Conservation (phyloP, 2,329 filamentous ascomycete genomes). For the Colletotrichum eremochloae region DNA sequence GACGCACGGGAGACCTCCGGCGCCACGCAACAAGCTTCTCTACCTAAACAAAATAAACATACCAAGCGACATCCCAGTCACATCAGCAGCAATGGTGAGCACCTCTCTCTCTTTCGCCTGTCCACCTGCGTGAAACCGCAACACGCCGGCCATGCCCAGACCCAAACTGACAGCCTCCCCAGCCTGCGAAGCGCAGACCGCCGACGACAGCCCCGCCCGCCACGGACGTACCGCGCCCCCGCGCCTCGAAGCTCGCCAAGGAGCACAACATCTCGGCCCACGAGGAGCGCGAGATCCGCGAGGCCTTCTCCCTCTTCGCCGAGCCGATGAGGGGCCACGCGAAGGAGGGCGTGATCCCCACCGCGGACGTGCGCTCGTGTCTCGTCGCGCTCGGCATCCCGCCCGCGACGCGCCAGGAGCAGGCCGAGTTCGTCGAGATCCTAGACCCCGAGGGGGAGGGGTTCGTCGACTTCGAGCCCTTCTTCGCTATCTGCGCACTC, state of each 20-base stretch:
- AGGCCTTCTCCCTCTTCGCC: slow-evolving; percentile 88
- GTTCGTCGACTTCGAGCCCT: slow-evolving; percentile 82
- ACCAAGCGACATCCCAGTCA: not conserved
- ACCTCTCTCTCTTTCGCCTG: not conserved
- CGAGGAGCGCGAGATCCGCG: slow-evolving; percentile 90
- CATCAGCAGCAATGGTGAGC: slow-evolving; percentile 4
- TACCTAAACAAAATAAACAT: not conserved
- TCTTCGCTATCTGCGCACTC: slow-evolving; percentile 89
- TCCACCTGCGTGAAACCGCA: not conserved
- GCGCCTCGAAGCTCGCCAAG: slow-evolving; percentile 90
- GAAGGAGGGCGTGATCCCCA: slow-evolving; percentile 78
- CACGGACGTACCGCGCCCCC: slow-evolving; percentile 55
- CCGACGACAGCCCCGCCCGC: slow-evolving; percentile 45
- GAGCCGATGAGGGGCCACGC: slow-evolving; percentile 71
- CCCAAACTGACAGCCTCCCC: not conserved
- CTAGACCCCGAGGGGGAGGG: slow-evolving; percentile 88
- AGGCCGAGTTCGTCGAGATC: slow-evolving; percentile 81
- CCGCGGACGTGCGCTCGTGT: slow-evolving; percentile 77
- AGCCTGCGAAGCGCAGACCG: slow-evolving; percentile 69
- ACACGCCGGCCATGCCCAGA: not conserved
- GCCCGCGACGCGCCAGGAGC: slow-evolving; percentile 73
- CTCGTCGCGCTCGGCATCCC: slow-evolving; percentile 85
- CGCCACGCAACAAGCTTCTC: not conserved
- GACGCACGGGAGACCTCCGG: not conserved
- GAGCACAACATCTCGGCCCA: slow-evolving; percentile 87